Evolutionary conservation across 495 filamentous ascomycete genomes (phyloP).

Genomic region (Tuber calosporum): DNA sequence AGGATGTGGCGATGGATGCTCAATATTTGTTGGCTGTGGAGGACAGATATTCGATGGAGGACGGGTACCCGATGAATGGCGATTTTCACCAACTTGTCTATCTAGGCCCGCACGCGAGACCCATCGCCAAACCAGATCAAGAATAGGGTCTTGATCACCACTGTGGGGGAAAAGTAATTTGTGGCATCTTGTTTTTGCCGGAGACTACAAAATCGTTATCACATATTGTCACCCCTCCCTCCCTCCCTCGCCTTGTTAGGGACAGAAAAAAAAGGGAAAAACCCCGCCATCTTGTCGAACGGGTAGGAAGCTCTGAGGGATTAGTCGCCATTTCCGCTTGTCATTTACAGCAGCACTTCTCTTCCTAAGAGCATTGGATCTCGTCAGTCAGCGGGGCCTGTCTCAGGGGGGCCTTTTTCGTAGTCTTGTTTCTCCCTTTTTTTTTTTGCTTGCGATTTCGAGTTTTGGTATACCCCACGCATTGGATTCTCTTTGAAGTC

Average conservation of each 20-base stretch:
- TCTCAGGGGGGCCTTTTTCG: background rate
- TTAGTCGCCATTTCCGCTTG: background rate
- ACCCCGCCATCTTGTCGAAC: background rate
- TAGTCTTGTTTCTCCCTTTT: background rate
- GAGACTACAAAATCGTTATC: constrained; percentile 3
- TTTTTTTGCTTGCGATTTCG: constrained; percentile 1
- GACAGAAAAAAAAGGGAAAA: background rate
- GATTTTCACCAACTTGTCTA: background rate
- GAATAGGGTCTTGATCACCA: background rate
- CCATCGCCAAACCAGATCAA: background rate
- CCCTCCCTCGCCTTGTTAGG: background rate
- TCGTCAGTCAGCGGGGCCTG: background rate
- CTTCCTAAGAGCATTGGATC: background rate
- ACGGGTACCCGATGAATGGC: background rate
- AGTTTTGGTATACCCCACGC: background rate
- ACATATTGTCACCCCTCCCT: background rate
- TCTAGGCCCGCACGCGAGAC: background rate
- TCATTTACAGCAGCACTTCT: background rate
- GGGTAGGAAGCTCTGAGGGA: background rate
- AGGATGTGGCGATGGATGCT: background rate
- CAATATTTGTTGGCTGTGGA: background rate
- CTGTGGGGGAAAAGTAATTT: background rate
- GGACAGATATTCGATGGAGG: background rate
- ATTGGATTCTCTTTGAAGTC: background rate
- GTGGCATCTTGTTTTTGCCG: constrained; percentile 1